phyloP scores from a whole-genome alignment of 805 yeast species.

The Lachancea thermotolerans region DNA sequence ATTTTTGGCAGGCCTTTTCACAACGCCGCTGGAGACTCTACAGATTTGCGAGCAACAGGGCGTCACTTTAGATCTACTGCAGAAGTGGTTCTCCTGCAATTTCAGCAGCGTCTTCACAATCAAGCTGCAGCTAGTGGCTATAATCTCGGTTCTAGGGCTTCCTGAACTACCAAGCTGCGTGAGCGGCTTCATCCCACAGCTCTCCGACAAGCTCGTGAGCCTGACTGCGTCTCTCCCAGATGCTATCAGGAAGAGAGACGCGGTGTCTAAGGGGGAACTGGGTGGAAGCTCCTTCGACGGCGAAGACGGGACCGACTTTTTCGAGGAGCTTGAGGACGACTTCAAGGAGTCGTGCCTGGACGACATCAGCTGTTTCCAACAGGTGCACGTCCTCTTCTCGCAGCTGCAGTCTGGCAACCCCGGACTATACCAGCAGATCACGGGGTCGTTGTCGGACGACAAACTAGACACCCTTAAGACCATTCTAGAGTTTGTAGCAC shows the following conservation, averaged over 20 bases:
- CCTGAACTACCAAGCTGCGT: slow-evolving; percentile 36
- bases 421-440: slow-evolving; percentile 36
- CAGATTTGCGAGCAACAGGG: slow-evolving; percentile 41
- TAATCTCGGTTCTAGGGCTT: slow-evolving; percentile 43
- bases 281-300: slow-evolving; percentile 27
- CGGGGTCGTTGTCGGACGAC: slow-evolving; percentile 27
- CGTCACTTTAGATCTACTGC: slow-evolving; percentile 44
- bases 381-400: slow-evolving; percentile 50
- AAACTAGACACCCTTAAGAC: slow-evolving; percentile 26
- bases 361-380: slow-evolving; percentile 58
- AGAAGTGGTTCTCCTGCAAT: slow-evolving; percentile 54
- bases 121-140: slow-evolving; percentile 64
- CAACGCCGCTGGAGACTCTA: slow-evolving; percentile 53
- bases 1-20: slow-evolving; percentile 54
- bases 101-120: slow-evolving; percentile 69
- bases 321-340: slow-evolving; percentile 62
- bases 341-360: slow-evolving; percentile 77
- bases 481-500: slow-evolving; percentile 29
- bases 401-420: slow-evolving; percentile 42
- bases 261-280: slow-evolving; percentile 42
- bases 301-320: slow-evolving; percentile 46
- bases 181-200: slow-evolving; percentile 37
- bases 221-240: slow-evolving; percentile 58
- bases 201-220: slow-evolving; percentile 45
- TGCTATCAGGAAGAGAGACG: slow-evolving; percentile 63